These are phyloP conservation scores for Amanita rimosa DNA, from an alignment of 768 basidiomycete species.

Conservation along the genomic window DNA sequence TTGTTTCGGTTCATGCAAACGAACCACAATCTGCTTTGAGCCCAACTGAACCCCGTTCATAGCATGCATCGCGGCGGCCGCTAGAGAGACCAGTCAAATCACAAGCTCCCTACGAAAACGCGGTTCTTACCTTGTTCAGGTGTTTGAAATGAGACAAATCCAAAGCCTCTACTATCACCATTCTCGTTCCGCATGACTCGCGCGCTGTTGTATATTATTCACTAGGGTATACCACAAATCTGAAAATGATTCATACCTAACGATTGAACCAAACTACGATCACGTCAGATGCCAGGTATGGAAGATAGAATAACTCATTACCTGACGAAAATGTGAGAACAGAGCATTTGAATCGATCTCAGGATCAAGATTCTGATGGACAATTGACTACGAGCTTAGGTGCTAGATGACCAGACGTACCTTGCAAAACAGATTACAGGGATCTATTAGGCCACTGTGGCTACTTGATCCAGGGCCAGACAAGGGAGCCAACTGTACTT, in stretches of 20 bases:
- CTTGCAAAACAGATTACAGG: slow-evolving; percentile 87
- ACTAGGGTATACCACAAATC: neutral
- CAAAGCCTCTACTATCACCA: slow-evolving; percentile 79
- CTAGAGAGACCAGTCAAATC: slow-evolving; percentile 24
- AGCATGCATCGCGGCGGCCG: slow-evolving; percentile 56
- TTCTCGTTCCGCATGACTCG: slow-evolving; percentile 85
- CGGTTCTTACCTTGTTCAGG: slow-evolving; percentile 60
- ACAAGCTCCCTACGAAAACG: neutral
- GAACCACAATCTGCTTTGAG: slow-evolving; percentile 70
- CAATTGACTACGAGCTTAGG: slow-evolving; percentile 1
- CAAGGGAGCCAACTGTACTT: slow-evolving; percentile 73
- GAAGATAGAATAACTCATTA: slow-evolving; percentile 19
- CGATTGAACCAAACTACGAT: slow-evolving; percentile 73
- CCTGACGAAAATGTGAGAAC: slow-evolving; percentile 74
- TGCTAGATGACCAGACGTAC: slow-evolving; percentile 22
- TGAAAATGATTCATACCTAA: slow-evolving; percentile 42
- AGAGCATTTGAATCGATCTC: slow-evolving; percentile 79
- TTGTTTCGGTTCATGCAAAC: slow-evolving; percentile 86
- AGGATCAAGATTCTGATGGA: slow-evolving; percentile 66
- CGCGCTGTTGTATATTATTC: slow-evolving; percentile 39
- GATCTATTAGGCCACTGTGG: slow-evolving; percentile 82
- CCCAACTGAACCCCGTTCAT: slow-evolving; percentile 76
- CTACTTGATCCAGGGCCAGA: slow-evolving; percentile 68
- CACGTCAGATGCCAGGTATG: slow-evolving; percentile 10
- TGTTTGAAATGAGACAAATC: slow-evolving; percentile 81